A percentile compares a stretch with the other conserved stretches of the same genome.
Evolutionary conservation across 2,329 filamentous ascomycete genomes (phyloP).

Genomic region (Pleurostoma richardsiae): DNA sequence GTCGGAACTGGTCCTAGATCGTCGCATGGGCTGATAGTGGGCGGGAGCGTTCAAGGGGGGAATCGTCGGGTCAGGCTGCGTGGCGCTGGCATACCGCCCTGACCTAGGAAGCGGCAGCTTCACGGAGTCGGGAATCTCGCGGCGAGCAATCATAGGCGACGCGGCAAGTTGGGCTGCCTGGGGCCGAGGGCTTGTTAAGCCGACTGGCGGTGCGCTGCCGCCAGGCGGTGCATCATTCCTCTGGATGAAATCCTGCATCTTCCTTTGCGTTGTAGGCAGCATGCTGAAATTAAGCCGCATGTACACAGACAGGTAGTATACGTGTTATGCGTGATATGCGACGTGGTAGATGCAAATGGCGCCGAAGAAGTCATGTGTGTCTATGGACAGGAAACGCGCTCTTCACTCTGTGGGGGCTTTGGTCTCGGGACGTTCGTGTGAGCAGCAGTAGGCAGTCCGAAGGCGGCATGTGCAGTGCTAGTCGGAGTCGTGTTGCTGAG

Average conservation of each 20-base stretch:
- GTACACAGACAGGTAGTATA: too few relatives aligned
- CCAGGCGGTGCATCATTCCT: slow-evolving; percentile 4
- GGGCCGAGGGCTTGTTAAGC: slow-evolving; percentile 6
- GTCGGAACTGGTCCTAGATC: neutral
- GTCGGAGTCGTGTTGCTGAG: neutral
- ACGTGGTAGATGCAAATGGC: too few relatives aligned
- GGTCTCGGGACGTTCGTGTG: too few relatives aligned
- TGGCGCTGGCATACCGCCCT: neutral
- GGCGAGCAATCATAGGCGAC: slow-evolving; percentile 3
- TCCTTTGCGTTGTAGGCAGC: slow-evolving; percentile 23
- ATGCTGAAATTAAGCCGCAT: slow-evolving; percentile 12
- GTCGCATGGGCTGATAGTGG: neutral
- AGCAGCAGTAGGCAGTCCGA: neutral
- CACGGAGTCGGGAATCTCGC: neutral
- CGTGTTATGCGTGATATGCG: too few relatives aligned
- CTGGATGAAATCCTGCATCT: slow-evolving; percentile 25
- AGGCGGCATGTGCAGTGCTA: neutral
- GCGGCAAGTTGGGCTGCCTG: neutral
- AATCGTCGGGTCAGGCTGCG: neutral
- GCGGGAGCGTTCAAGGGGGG: neutral
- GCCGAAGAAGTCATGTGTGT: too few relatives aligned
- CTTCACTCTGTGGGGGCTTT: too few relatives aligned
- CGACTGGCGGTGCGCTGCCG: slow-evolving; percentile 8
- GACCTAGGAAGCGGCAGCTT: slow-evolving; percentile 7
- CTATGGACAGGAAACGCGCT: too few relatives aligned